phyloP scores from a whole-genome alignment of 805 yeast genomes.

The Nakazawaea laoshanensis region DNA sequence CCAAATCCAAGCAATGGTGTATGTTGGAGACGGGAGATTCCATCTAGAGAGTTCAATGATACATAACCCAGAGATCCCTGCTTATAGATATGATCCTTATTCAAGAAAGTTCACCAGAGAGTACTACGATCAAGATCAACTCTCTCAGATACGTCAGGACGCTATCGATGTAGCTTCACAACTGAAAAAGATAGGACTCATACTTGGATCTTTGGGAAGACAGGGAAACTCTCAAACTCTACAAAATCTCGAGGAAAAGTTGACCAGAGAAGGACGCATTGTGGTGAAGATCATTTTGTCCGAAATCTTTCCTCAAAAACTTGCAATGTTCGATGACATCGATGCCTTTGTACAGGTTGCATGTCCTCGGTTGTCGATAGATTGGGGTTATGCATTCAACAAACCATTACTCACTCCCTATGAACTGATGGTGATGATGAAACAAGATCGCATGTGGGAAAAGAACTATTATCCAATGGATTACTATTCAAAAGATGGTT shows the following conservation, averaged over 20 bases:
- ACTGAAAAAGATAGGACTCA: constrained; percentile 69
- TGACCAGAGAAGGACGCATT: constrained; percentile 47
- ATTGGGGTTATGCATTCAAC: constrained; percentile 97
- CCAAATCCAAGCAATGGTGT: constrained; percentile 72
- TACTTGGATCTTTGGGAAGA: constrained; percentile 89
- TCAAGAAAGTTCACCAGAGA: constrained; percentile 86
- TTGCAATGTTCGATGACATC: constrained; percentile 85
- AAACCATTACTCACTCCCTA: constrained; percentile 92
- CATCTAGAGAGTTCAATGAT: constrained; percentile 96
- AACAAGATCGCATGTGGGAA: constrained; percentile 58
- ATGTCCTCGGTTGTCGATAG: constrained; percentile 91
- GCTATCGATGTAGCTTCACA: constrained; percentile 59
- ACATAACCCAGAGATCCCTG: constrained; percentile 88
- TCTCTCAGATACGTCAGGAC: constrained; percentile 62
- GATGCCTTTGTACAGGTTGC: constrained; percentile 98
- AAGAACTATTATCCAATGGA: constrained; percentile 87
- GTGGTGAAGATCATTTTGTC: constrained; percentile 80
- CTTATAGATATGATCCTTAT: constrained; percentile 92
- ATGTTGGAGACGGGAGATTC: constrained; percentile 93
- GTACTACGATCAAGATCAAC: constrained; percentile 76
- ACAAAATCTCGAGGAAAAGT: constrained; percentile 48
- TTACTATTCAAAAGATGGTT: constrained; percentile 83
- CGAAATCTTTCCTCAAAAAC: constrained; percentile 88
- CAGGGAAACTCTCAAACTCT: constrained; percentile 86
- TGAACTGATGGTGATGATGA: constrained; percentile 87